These are phyloP conservation scores for Cyberlindnera samutprakarnensis DNA, from an alignment of 805 yeast species.

Conservation along the genomic window DNA sequence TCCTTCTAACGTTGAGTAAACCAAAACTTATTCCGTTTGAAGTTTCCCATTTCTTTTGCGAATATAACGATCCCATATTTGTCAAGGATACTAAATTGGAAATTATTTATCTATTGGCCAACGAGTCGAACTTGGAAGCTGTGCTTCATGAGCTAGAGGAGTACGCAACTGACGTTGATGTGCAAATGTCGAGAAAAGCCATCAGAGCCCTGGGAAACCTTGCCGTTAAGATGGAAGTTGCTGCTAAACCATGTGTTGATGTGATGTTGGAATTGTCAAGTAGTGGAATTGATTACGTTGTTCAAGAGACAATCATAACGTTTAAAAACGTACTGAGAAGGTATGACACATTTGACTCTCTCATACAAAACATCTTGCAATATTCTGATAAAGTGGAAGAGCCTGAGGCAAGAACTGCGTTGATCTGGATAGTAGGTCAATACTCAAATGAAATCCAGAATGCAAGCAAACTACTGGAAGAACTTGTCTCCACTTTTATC, in stretches of 20 bases:
- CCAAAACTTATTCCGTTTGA: conserved; percentile 55
- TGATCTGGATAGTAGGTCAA: conserved; percentile 82
- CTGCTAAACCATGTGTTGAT: conserved; percentile 58
- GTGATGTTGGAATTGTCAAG: conserved; percentile 51
- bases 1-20: conserved; percentile 60
- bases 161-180: conserved; percentile 82
- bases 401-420: conserved; percentile 68
- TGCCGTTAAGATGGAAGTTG: conserved; percentile 63
- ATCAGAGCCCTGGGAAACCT: conserved; percentile 85
- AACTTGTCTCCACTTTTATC: conserved; percentile 37
- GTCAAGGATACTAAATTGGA: conserved; percentile 88
- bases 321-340: conserved; percentile 69
- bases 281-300: conserved; percentile 62
- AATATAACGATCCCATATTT: conserved; percentile 78
- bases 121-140: conserved; percentile 46
- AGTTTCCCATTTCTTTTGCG: conserved; percentile 76
- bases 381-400: conserved; percentile 54
- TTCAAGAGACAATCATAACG: conserved; percentile 75
- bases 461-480: conserved; percentile 33
- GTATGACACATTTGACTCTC: conserved; percentile 53
- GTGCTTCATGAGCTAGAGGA: conserved; percentile 75
- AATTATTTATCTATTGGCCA: conserved; percentile 73
- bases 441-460: conserved; percentile 43
- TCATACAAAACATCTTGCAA: conserved; percentile 34
- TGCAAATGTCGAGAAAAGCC: conserved; percentile 80